Evolutionary conservation across 179 eudicot genomes (phyloP).

Genomic region (Gypsophila paniculata): DNA sequence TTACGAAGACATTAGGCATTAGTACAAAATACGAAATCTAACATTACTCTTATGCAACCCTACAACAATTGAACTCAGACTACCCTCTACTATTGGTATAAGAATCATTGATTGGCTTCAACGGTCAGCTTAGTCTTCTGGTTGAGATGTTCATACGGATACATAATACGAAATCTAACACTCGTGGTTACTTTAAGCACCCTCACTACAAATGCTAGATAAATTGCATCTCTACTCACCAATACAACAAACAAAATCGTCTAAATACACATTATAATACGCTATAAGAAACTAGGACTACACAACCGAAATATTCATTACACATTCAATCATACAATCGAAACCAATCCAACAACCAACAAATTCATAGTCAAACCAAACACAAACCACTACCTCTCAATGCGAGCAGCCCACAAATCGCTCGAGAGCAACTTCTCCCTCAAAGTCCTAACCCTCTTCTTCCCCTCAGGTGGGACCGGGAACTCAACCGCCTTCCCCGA

Average conservation of each 20-base stretch:
- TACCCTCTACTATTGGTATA: too few species aligned
- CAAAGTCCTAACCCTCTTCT: conserved; percentile 64
- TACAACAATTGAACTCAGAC: too few species aligned
- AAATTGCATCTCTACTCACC: neutral
- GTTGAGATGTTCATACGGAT: too few species aligned
- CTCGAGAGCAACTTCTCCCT: conserved; percentile 84
- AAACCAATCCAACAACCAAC: neutral
- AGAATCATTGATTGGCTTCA: too few species aligned
- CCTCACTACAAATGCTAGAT: neutral
- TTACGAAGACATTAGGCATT: neutral
- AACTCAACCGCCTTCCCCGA: conserved; percentile 51
- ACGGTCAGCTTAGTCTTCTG: too few species aligned
- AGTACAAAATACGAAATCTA: neutral
- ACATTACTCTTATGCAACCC: too few species aligned
- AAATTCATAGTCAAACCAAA: neutral
- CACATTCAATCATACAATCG: neutral
- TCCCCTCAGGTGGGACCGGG: conserved; percentile 62
- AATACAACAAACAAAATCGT: conserved; percentile 5
- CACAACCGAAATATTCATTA: neutral
- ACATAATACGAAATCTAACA: too few species aligned
- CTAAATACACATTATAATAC: too few species aligned
- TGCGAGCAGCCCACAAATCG: conserved; percentile 81
- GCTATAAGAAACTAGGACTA: too few species aligned
- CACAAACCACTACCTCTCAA: conserved; percentile 47
- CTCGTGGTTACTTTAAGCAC: neutral